A percentile compares a stretch with the other conserved stretches of the same genome.
Evolutionary conservation across 148 eudicot species (phyloP).

Genomic region (Spergularia marina): DNA sequence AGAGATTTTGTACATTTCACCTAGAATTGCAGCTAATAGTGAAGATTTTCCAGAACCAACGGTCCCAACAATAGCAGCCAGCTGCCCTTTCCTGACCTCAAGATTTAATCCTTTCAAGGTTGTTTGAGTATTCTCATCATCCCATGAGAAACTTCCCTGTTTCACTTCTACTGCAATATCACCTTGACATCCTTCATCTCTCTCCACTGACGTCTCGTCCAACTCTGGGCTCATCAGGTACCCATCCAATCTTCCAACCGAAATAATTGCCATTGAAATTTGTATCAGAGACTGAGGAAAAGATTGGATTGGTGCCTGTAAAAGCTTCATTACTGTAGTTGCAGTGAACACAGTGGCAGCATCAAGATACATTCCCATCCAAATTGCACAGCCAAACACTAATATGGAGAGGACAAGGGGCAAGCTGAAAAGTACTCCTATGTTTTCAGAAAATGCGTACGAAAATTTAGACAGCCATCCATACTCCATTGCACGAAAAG

Average conservation of each 20-base stretch:
- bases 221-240: conserved; percentile 77
- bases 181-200: conserved; percentile 52
- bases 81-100: conserved; percentile 65
- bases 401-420: conserved; percentile 54
- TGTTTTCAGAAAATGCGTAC: conserved; percentile 56
- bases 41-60: conserved; percentile 96
- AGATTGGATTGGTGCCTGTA: conserved; percentile 81
- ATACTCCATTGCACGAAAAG: conserved; percentile 57
- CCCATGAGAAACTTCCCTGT: conserved; percentile 80
- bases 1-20: conserved; percentile 85
- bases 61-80: conserved; percentile 86
- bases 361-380: conserved; percentile 58
- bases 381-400: conserved; percentile 65
- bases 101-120: conserved; percentile 55
- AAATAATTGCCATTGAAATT: conserved; percentile 81
- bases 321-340: conserved; percentile 58
- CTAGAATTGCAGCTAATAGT: conserved; percentile 68
- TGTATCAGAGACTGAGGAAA: conserved; percentile 94
- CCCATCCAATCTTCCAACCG: conserved; percentile 64
- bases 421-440: conserved; percentile 67
- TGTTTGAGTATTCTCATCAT: conserved; percentile 54
- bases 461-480: conserved; percentile 73
- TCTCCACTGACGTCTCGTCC: conserved; percentile 59
- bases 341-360: conserved; percentile 79
- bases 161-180: conserved; percentile 58